Conservation (phyloP, 345 rosid species). For the Citrus australasica region DNA sequence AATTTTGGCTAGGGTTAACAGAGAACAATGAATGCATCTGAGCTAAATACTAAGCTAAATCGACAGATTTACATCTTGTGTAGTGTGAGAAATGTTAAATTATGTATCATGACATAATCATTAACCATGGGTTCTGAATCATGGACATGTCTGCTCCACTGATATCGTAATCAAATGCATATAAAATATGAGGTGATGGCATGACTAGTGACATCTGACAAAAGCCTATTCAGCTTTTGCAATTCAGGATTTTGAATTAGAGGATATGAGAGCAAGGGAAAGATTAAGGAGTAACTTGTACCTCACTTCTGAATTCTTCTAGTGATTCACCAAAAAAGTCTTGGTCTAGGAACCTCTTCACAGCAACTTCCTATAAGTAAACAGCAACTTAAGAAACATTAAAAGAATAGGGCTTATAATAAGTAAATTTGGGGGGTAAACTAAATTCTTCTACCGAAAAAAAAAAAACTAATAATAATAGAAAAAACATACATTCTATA, state of each 20-base stretch:
- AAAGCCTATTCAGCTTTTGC: neutral
- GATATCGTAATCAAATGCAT: neutral
- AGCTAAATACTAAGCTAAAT: neutral
- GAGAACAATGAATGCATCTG: neutral
- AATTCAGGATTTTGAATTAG: constrained; percentile 1
- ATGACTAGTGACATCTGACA: neutral
- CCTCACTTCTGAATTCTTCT: constrained; percentile 89
- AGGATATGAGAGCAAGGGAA: constrained; percentile 7
- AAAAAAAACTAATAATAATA: neutral
- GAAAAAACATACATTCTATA: neutral
- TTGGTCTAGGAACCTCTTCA: constrained; percentile 91
- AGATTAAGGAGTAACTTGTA: constrained; percentile 23
- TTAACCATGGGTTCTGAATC: neutral
- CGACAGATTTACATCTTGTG: neutral
- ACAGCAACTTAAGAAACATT: constrained; percentile 13
- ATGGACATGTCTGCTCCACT: neutral
- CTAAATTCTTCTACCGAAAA: neutral
- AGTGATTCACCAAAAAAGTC: constrained; percentile 73
- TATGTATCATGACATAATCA: neutral
- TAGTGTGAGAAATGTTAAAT: neutral
- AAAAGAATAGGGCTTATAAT: neutral
- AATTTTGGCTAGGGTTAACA: neutral
- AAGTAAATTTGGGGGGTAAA: neutral
- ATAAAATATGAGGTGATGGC: neutral
- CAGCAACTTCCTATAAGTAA: constrained; percentile 79